Percentiles rank a stretch among this genome's conserved stretches.
phyloP scores from a whole-genome alignment of 2,329 filamentous ascomycete species.

The Cadophora gregata region DNA sequence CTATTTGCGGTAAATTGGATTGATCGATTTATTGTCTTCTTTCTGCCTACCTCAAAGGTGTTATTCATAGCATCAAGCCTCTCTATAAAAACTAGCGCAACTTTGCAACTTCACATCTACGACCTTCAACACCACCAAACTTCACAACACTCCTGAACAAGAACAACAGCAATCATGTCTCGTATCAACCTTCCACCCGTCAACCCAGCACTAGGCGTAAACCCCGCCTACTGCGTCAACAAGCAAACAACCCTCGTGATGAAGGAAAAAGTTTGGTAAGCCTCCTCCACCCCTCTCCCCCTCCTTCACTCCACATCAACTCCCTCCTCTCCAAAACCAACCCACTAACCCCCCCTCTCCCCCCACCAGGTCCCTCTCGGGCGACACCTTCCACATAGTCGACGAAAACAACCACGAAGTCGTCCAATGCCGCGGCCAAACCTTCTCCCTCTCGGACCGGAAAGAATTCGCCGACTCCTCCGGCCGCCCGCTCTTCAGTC shows the following conservation, averaged over 20 bases:
- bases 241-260: conserved; percentile 56
- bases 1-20: neutral
- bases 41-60: neutral
- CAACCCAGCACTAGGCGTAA: conserved; percentile 35
- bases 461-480: conserved; percentile 35
- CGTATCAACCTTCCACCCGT: conserved; percentile 31
- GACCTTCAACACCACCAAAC: too few species aligned
- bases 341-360: neutral
- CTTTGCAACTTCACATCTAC: neutral
- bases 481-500: conserved; percentile 34
- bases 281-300: neutral
- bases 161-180: conserved; percentile 18
- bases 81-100: neutral
- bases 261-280: conserved; percentile 63
- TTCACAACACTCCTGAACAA: neutral
- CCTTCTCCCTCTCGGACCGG: conserved; percentile 36
- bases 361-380: conserved; percentile 52
- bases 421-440: conserved; percentile 36
- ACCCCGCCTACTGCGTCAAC: conserved; percentile 35
- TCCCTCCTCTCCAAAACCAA: neutral
- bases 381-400: conserved; percentile 69
- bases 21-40: neutral
- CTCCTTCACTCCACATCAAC: neutral
- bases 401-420: conserved; percentile 54
- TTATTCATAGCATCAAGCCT: too few species aligned